Evolutionary conservation across 2,329 filamentous ascomycete species (phyloP).

Genomic region (Diaporthe eres): DNA sequence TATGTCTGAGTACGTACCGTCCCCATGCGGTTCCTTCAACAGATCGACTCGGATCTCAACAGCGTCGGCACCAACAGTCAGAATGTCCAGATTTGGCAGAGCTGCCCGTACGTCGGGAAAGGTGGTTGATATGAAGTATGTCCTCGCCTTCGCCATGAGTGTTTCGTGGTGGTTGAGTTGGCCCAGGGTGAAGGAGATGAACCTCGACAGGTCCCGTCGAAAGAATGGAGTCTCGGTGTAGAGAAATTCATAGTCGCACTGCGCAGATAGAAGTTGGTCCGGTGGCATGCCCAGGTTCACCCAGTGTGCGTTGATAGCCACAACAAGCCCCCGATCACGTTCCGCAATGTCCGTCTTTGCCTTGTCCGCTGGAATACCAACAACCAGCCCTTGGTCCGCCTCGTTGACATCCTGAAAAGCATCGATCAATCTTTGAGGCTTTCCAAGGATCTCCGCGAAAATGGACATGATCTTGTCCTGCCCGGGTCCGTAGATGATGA

Average conservation of each 20-base stretch:
- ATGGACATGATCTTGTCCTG: slow-evolving; percentile 82
- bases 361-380: slow-evolving; percentile 73
- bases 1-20: slow-evolving; percentile 74
- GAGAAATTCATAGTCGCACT: slow-evolving; percentile 89
- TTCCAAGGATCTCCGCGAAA: slow-evolving; percentile 85
- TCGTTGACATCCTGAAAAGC: slow-evolving; percentile 67
- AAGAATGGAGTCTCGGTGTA: slow-evolving; percentile 82
- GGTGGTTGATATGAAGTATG: slow-evolving; percentile 89
- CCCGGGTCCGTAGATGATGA: slow-evolving; percentile 78
- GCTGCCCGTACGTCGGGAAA: slow-evolving; percentile 89
- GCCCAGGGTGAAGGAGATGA: slow-evolving; percentile 83
- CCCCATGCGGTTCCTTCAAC: slow-evolving; percentile 77
- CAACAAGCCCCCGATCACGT: slow-evolving; percentile 71
- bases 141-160: slow-evolving; percentile 82
- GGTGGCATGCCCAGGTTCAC: slow-evolving; percentile 79
- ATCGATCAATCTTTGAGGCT: slow-evolving; percentile 73
- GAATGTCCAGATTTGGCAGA: slow-evolving; percentile 86
- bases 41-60: slow-evolving; percentile 89
- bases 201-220: slow-evolving; percentile 82
- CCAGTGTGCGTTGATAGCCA: slow-evolving; percentile 83
- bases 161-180: slow-evolving; percentile 85
- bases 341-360: slow-evolving; percentile 70
- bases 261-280: slow-evolving; percentile 74
- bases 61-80: slow-evolving; percentile 88
- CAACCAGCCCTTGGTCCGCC: slow-evolving; percentile 74